These are phyloP conservation scores for Vickermania ingenoplastis DNA, from an alignment of 208 protist genomes.

Conservation along the genomic window DNA sequence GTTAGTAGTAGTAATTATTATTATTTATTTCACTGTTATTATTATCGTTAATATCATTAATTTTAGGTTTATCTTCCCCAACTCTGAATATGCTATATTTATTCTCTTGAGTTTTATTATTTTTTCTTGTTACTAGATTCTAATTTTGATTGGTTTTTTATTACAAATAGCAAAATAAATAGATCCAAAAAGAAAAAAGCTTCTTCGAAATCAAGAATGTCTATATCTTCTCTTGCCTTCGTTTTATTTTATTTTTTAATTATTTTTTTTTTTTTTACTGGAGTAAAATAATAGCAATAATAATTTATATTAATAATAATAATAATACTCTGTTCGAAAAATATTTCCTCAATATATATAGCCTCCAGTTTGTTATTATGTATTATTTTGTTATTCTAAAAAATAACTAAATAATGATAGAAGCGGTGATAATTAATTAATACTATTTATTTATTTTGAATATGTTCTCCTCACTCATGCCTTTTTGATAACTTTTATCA, in stretches of 20 bases:
- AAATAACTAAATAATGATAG: too few relatives aligned
- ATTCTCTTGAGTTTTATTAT: neutral
- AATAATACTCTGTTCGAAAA: neutral
- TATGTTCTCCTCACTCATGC: too few relatives aligned
- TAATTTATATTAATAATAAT: conserved; percentile 3
- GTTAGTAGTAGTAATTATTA: conserved; percentile 4
- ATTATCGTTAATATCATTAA: conserved; percentile 5
- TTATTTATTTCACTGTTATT: conserved; percentile 9
- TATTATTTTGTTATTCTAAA: too few relatives aligned
- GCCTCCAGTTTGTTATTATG: too few relatives aligned
- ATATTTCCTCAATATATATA: neutral
- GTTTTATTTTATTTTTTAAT: conserved; percentile 4
- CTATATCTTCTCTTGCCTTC: too few relatives aligned
- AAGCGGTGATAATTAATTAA: neutral
- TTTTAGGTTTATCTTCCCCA: neutral
- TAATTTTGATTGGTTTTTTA: conserved; percentile 15
- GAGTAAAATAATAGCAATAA: conserved; percentile 5
- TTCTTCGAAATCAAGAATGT: conserved; percentile 1
- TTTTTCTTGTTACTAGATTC: conserved; percentile 6
- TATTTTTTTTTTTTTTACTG: conserved; percentile 16
- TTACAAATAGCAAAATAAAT: conserved; percentile 7
- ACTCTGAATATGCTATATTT: neutral
- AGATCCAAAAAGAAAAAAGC: neutral
- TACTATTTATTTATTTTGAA: too few relatives aligned
- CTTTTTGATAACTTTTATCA: too few relatives aligned